Base-by-base conservation (phyloP, 208 protist genomes). In the Trypanosoma scelopori region DNA sequence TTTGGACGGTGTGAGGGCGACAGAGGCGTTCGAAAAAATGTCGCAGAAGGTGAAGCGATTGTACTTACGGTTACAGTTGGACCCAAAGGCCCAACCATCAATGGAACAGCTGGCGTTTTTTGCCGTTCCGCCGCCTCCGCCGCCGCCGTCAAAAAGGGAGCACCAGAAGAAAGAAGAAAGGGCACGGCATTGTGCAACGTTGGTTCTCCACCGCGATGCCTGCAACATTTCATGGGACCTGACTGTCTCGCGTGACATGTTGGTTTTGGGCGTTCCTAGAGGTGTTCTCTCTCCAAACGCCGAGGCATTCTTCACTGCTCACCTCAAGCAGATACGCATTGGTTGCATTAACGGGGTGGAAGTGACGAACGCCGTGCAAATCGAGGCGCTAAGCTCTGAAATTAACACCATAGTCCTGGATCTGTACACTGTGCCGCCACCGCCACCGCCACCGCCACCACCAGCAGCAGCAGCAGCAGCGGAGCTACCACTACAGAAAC, bases 91-190 rank as follows among this genome's bases (percentile, higher is more conserved):
- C 7, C 3, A 28, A 6, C 48, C 42, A 1, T 20, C 16, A 16
- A 16, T 71, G 13, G 56, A 71, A 28, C 46, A 65, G 42, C 27
- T 71, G n/a, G 65, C 65, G 9, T 71, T 71, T 59, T 64, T 62
- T 58, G 23, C 46, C 9, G 42, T 25, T 25, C 20, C 48, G 20
- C 23, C 9, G 13, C 12, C 0, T 22, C 22, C 6, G 20, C 13
- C 9, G 45, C 22, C 6, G 20, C 13, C 9, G 45, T 32, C 7
- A 51, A 13, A 41, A n/a, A 27, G 6, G 28, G 18, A 56, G 30
- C 28, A 56, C 28, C 30, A 56, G 51, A 23, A n/a, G 9, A 37
- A 37, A 11, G 20, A 35, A 25, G 2, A 50, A 43, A 25, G 18
- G 30, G 13, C 25, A 35, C 3, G 45, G 16, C 55, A 15, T 35